These are phyloP conservation scores for Xerocomellus amylosporus DNA, from an alignment of 768 basidiomycete species.

Conservation along the genomic window DNA sequence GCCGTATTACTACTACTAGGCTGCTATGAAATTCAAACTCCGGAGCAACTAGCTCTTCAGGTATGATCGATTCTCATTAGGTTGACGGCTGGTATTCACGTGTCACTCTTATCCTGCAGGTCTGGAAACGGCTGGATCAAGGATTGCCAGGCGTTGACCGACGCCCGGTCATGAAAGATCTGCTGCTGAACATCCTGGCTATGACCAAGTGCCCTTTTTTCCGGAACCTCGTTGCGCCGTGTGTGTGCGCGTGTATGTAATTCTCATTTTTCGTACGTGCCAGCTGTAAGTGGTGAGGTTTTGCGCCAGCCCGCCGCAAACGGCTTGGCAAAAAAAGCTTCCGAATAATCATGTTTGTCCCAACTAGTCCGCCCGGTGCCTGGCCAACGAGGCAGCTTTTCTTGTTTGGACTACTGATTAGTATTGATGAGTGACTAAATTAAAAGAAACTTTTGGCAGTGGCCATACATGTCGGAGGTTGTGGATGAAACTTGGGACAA, in stretches of 20 bases:
- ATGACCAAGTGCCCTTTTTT: slow-evolving; percentile 16
- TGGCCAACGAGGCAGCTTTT: slow-evolving; percentile 14
- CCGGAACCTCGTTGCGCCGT: slow-evolving; percentile 21
- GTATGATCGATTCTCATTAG: slow-evolving; percentile 23
- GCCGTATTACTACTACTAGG: slow-evolving; percentile 25
- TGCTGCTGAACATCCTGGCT: slow-evolving; percentile 25
- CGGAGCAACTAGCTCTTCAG: slow-evolving; percentile 34
- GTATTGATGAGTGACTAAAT: slow-evolving; percentile 14
- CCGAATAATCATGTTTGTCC: slow-evolving; percentile 14
- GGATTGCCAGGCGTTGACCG: slow-evolving; percentile 30
- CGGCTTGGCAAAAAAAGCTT: slow-evolving; percentile 13
- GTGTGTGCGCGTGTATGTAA: slow-evolving; percentile 25
- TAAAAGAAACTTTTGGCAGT: slow-evolving; percentile 9
- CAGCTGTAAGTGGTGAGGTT: slow-evolving; percentile 26
- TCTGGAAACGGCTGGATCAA: slow-evolving; percentile 37
- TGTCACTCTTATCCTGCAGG: slow-evolving; percentile 22
- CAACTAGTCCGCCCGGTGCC: slow-evolving; percentile 7
- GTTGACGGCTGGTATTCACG: slow-evolving; percentile 23
- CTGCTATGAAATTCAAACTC: slow-evolving; percentile 39
- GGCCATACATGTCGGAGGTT: slow-evolving; percentile 12
- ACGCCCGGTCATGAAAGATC: slow-evolving; percentile 37
- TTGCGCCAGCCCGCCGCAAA: slow-evolving; percentile 7
- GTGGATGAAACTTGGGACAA: slow-evolving; percentile 15
- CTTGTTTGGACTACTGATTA: slow-evolving; percentile 9
- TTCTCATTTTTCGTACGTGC: slow-evolving; percentile 19